phyloP scores from a whole-genome alignment of 208 protist genomes.

The Acanthamoeba culbertsoni region DNA sequence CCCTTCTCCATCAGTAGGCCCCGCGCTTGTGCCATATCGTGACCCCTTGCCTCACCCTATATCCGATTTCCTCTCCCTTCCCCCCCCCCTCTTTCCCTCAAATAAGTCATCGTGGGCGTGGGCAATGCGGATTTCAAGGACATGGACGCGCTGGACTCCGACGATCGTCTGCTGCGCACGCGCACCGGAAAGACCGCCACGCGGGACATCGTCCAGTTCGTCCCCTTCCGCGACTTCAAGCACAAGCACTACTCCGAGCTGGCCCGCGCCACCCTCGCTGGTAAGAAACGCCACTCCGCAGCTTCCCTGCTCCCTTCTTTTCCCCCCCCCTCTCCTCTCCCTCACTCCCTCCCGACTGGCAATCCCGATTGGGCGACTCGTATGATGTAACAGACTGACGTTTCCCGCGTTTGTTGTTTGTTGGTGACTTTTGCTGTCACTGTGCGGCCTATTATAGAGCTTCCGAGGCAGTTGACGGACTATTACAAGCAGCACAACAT shows the following conservation, averaged over 20 bases:
- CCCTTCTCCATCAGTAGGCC: background rate
- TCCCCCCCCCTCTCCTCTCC: background rate
- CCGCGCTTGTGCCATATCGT: background rate
- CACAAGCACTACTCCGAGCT: conserved; percentile 67
- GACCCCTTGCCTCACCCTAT: no score
- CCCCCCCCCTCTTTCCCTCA: background rate
- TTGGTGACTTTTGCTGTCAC: no score
- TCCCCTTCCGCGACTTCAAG: conserved; percentile 80
- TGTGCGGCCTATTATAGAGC: background rate
- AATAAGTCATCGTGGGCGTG: conserved; percentile 51
- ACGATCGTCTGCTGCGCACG: background rate
- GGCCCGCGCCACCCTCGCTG: background rate
- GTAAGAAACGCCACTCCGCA: background rate
- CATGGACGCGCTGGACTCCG: conserved; percentile 51
- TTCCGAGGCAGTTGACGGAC: background rate
- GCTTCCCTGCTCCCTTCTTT: background rate
- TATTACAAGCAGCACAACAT: conserved; percentile 20
- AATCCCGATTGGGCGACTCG: no score
- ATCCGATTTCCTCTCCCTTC: background rate
- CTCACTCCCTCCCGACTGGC: background rate
- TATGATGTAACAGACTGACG: no score
- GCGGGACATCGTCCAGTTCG: conserved; percentile 86
- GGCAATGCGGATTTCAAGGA: conserved; percentile 13
- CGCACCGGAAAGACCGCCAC: background rate
- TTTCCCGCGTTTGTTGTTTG: no score